Base-by-base conservation (phyloP, 2,329 filamentous ascomycete genomes). In the Claviceps paspali region DNA sequence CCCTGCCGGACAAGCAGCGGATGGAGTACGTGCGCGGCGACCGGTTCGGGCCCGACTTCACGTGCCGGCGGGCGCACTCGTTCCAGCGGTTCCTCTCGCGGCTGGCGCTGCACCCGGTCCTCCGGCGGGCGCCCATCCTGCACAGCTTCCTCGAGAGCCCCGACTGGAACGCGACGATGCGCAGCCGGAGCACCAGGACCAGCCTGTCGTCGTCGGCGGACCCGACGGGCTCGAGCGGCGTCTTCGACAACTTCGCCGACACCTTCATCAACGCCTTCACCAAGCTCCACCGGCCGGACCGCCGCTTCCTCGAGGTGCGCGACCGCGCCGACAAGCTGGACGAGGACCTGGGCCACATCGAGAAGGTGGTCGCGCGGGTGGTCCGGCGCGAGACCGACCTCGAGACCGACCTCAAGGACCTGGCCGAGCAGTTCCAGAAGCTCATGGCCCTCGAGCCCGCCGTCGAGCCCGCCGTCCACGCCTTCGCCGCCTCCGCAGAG, bases 11-110 rank as follows among this genome's bases (percentile, higher is more conserved):
- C 62, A 98, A 96, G 68, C 88, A 96, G 67, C 92, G 92, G 62
- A 94, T 98, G 83, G 86, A 94, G 54, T 96, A 96, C 54, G 91
- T 96, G 36, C 82, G 87, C 26, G 91, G 91, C 48, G 88, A 96
- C 64, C 81, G 91, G 44, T 98, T 98, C 59, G 86, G 87, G 7
- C 62, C 79, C 35, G 91, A 96, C 61, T 98, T 98, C 56, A 98
- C 86, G 24, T 69, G 76, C 32, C 79, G 91, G 24, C 77, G 91
- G 47, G 86, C 85, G 35, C 82, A 87, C 65, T 95, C 87, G 3
- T 70, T 98, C 36, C 80, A 92, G 59, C 82, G 91, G 36, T 98
- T 98, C 56, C 70, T 98, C 32, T 76, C 80, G 51, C 82, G 91
- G 4, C 67, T 95, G 39, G 77, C 87, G 3, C 68, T 94, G 31